Conservation (phyloP, 192 early-diverging fungal species). For the Polychytrium aggregatum region DNA sequence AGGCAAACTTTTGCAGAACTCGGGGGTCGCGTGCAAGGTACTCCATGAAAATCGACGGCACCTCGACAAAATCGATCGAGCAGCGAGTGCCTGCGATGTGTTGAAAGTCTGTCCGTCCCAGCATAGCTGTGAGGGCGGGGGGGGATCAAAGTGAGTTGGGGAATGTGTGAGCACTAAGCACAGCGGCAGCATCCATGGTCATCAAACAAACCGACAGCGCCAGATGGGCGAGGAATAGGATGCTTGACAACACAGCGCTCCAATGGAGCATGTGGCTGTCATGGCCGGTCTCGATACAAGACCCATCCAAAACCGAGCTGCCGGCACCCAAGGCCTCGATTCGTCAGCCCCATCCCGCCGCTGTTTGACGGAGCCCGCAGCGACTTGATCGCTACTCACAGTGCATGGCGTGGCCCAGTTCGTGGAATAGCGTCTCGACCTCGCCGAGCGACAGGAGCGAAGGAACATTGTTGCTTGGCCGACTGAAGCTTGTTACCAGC, state of each 20-base stretch:
- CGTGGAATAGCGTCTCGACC: constrained; percentile 95
- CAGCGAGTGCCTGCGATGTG: constrained; percentile 93
- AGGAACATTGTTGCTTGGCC: constrained; percentile 27
- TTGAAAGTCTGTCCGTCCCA: constrained; percentile 89
- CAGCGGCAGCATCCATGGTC: no score
- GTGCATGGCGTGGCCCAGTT: constrained; percentile 99
- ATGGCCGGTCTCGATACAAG: no score
- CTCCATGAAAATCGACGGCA: constrained; percentile 94
- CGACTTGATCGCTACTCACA: constrained; percentile 26
- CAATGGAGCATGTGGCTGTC: no score
- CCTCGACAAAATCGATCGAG: constrained; percentile 91
- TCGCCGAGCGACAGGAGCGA: constrained; percentile 63
- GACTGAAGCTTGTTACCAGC: constrained; percentile 28
- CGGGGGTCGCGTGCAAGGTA: constrained; percentile 68
- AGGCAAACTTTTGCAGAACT: constrained; percentile 63
- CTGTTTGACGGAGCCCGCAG: no score
- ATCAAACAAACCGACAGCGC: no score
- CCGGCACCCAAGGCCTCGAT: no score
- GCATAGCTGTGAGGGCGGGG: constrained; percentile 57
- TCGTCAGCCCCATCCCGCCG: no score
- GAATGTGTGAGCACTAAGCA: background rate
- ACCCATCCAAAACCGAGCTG: no score
- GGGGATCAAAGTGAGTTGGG: background rate
- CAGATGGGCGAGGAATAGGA: no score
- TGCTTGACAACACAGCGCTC: no score